These are phyloP conservation scores for Limtongia smithiae DNA, from an alignment of 805 yeast genomes.

Conservation along the genomic window DNA sequence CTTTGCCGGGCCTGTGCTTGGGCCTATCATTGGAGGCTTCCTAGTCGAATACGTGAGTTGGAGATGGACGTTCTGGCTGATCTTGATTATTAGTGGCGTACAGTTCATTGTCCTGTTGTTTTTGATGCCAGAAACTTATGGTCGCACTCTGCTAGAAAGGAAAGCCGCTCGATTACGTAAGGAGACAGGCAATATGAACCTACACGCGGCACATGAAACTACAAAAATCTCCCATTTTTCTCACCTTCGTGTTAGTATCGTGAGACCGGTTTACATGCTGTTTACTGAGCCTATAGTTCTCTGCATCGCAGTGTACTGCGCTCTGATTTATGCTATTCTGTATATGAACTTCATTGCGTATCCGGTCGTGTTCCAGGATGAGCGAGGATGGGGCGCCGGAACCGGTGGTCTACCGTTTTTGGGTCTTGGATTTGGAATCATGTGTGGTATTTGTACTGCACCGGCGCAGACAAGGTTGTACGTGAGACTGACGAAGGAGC, in stretches of 20 bases:
- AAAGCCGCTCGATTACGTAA: constrained; percentile 49
- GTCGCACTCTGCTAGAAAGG: constrained; percentile 48
- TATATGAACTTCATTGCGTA: constrained; percentile 59
- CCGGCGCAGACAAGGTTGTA: constrained; percentile 44
- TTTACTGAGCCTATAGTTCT: constrained; percentile 59
- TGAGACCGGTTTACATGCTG: constrained; percentile 53
- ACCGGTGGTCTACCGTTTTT: constrained; percentile 58
- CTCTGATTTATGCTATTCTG: constrained; percentile 62
- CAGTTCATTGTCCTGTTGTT: constrained; percentile 45
- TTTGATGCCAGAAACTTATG: constrained; percentile 54
- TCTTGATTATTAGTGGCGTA: constrained; percentile 52
- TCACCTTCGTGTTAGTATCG: constrained; percentile 40
- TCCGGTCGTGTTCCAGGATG: constrained; percentile 59
- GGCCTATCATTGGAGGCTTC: constrained; percentile 49
- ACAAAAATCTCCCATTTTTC: constrained; percentile 16
- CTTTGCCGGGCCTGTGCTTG: constrained; percentile 51
- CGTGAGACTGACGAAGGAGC: constrained; percentile 39
- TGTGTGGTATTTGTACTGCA: constrained; percentile 50
- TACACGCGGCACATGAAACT: constrained; percentile 57
- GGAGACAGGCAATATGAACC: constrained; percentile 51
- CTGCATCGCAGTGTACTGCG: constrained; percentile 60
- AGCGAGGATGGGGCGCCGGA: constrained; percentile 54
- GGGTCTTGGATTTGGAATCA: constrained; percentile 50
- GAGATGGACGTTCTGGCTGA: constrained; percentile 62
- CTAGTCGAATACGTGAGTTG: constrained; percentile 49